These are phyloP conservation scores for Clonostachys sp. DNA, from an alignment of 2,329 filamentous ascomycete genomes.

Conservation along the genomic window DNA sequence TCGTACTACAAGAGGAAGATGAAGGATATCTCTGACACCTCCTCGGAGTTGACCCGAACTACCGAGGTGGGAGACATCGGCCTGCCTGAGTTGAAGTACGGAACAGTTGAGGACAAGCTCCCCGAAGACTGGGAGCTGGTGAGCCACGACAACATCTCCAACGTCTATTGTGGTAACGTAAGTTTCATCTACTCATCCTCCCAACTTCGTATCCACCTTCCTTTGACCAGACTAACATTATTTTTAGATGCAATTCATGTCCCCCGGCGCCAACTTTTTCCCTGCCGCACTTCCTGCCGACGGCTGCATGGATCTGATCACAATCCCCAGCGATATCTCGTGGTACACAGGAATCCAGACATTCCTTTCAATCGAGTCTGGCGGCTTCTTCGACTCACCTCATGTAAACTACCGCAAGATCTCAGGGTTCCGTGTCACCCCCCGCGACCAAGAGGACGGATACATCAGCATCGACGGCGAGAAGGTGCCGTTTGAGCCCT, in stretches of 20 bases:
- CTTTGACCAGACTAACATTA: slow-evolving; percentile 4
- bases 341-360: slow-evolving; percentile 63
- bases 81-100: slow-evolving; percentile 72
- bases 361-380: slow-evolving; percentile 66
- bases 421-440: slow-evolving; percentile 79
- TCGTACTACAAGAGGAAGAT: slow-evolving; percentile 59
- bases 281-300: slow-evolving; percentile 76
- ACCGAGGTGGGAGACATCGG: slow-evolving; percentile 33
- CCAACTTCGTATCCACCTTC: not conserved
- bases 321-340: slow-evolving; percentile 70
- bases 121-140: slow-evolving; percentile 73
- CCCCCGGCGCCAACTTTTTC: slow-evolving; percentile 83
- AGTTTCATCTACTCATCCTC: slow-evolving; percentile 20
- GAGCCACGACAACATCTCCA: slow-evolving; percentile 75
- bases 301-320: slow-evolving; percentile 80
- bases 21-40: not conserved
- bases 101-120: slow-evolving; percentile 72
- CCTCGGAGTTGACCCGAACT: not conserved
- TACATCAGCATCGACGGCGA: slow-evolving; percentile 96
- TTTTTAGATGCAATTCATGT: slow-evolving; percentile 80
- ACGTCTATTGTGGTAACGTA: slow-evolving; percentile 89
- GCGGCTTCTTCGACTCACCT: slow-evolving; percentile 74
- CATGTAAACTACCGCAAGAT: slow-evolving; percentile 81
- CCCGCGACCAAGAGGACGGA: slow-evolving; percentile 65
- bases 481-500: slow-evolving; percentile 77